Evolutionary conservation across 163 green algal species (phyloP).

Genomic region (Coccomyxa subellipsoidea): DNA sequence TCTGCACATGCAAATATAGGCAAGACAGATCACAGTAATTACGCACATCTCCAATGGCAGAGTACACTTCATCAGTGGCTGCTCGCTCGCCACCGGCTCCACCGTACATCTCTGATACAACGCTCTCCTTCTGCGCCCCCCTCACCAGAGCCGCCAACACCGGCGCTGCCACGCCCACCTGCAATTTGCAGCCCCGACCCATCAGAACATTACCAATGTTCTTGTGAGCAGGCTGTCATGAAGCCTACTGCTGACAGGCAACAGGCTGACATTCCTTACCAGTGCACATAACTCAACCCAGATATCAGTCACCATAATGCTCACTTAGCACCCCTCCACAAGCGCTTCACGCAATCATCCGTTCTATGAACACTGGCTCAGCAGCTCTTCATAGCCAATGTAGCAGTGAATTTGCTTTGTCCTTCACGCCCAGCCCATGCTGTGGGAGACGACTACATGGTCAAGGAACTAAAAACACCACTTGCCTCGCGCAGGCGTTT

Average conservation of each 20-base stretch:
- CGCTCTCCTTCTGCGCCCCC: slow-evolving; percentile 28
- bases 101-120: slow-evolving; percentile 41
- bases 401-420: neutral
- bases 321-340: too few relatives aligned
- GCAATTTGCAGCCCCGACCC: neutral
- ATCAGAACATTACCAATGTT: neutral
- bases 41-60: slow-evolving; percentile 33
- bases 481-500: slow-evolving; percentile 36
- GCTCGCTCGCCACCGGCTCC: slow-evolving; percentile 28
- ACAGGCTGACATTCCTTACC: too few relatives aligned
- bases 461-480: too few relatives aligned
- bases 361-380: too few relatives aligned
- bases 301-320: too few relatives aligned
- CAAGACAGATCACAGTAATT: too few relatives aligned
- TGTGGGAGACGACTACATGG: too few relatives aligned
- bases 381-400: neutral
- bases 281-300: too few relatives aligned
- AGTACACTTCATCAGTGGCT: slow-evolving; percentile 23
- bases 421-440: neutral
- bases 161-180: slow-evolving; percentile 25
- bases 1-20: too few relatives aligned
- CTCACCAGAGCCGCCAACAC: slow-evolving; percentile 17
- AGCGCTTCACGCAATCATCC: too few relatives aligned
- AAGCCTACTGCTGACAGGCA: neutral
- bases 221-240: neutral